Base-by-base conservation (phyloP, 345 rosid species). In the Salix dunnii region DNA sequence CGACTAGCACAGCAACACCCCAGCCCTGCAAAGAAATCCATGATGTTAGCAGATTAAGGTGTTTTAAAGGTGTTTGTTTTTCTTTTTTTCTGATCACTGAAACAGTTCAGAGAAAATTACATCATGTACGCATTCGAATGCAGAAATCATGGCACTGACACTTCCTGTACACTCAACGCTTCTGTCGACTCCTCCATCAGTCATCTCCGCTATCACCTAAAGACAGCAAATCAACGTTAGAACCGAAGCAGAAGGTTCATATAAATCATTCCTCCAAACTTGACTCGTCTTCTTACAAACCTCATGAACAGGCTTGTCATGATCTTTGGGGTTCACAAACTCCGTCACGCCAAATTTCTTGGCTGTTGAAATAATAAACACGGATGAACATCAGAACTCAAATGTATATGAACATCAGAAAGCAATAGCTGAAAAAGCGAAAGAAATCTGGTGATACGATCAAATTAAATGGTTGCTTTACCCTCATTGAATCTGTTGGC, bases 1-100 rank as follows among this genome's bases (percentile, higher is more conserved):
- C 93, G 1, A 88, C 91, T 36, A 89, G 85, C 5, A 90, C 94
- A 25, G 91, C 92, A 70, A 90, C 94, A 80, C 94, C 94, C 94
- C 91, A 90, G 5, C 94, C 94, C 90, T 90, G 84, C 78, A 61
- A 72, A 74, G n/a, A 27, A 60, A 36, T 14, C 43, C 60, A 49
- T 68, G 13, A 33, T 13, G 25, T 42, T 23, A 38, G 12, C 6
- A 5, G 16, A 60, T 68, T 23, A 3, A n/a, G 28, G 63, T n/a
- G 63, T 58, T 58, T 21, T 27, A n/a, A 40, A 5, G 2, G 10
- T n/a, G 16, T 68, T 21, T 18, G 0, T 68, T 6, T n/a, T 38
- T 14, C 2, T 9, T 38, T 25, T 27, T 11, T 16, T 1, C 49
- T 2, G 60, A 72, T 35, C 2, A 21, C n/a, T 13, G 14, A 28